A percentile compares a stretch with the other conserved stretches of the same genome.
phyloP scores from a whole-genome alignment of 2,329 filamentous ascomycete genomes.

The Balansia obtecta region DNA sequence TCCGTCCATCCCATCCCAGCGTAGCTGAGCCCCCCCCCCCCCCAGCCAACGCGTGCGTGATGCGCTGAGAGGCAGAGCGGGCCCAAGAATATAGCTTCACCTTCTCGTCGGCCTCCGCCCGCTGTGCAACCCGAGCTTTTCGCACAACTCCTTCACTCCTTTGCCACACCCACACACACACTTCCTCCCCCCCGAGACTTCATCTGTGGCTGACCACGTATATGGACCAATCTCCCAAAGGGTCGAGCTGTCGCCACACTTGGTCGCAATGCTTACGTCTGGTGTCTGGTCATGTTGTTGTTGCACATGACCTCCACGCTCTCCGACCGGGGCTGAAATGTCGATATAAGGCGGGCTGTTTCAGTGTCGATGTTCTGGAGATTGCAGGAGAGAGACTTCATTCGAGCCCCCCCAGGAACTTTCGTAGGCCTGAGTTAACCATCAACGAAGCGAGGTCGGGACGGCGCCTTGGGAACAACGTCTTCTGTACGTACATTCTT shows the following conservation, averaged over 20 bases:
- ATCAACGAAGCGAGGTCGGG: too few species aligned
- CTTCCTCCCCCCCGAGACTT: too few species aligned
- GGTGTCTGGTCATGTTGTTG: background rate
- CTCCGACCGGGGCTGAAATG: background rate
- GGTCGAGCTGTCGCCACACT: background rate
- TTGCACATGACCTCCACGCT: background rate
- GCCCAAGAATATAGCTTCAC: background rate
- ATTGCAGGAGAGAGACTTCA: background rate
- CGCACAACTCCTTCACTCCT: too few species aligned
- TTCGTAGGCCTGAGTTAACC: too few species aligned
- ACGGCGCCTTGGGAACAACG: too few species aligned
- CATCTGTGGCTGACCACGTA: background rate
- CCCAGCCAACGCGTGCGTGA: background rate
- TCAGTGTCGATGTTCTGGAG: background rate
- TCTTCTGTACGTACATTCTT: too few species aligned
- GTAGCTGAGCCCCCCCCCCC: too few species aligned
- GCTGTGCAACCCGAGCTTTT: background rate
- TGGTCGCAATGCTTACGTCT: background rate
- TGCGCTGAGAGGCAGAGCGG: background rate
- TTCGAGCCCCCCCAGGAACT: background rate
- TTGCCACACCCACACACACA: background rate
- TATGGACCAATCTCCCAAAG: background rate
- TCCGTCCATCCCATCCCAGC: too few species aligned
- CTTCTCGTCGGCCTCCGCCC: background rate
- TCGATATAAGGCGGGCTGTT: background rate